A percentile compares a stretch with the other conserved stretches of the same genome.
phyloP scores from a whole-genome alignment of 768 basidiomycete species.

The Suillus weaverae region DNA sequence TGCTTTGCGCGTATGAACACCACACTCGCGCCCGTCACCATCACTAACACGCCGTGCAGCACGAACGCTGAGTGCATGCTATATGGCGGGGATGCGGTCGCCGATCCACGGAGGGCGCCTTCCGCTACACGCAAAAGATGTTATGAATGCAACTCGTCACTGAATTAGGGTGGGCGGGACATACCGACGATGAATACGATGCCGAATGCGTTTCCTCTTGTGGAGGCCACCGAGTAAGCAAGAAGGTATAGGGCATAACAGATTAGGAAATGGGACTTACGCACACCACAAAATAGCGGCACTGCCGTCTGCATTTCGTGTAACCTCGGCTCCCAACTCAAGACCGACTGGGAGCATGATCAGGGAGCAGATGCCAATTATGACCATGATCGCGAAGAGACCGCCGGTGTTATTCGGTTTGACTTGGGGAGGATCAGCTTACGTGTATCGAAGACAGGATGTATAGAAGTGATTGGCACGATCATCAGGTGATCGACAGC shows the following conservation, averaged over 20 bases:
- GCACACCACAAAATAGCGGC: slow-evolving; percentile 75
- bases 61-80: slow-evolving; percentile 73
- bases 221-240: neutral
- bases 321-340: slow-evolving; percentile 79
- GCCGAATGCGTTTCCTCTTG: slow-evolving; percentile 65
- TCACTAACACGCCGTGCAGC: slow-evolving; percentile 57
- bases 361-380: slow-evolving; percentile 66
- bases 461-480: neutral
- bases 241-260: neutral
- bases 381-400: slow-evolving; percentile 64
- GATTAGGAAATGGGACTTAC: slow-evolving; percentile 39
- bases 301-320: slow-evolving; percentile 76
- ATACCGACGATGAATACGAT: slow-evolving; percentile 63
- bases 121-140: slow-evolving; percentile 42
- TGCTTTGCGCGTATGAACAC: slow-evolving; percentile 62
- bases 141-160: slow-evolving; percentile 3
- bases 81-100: slow-evolving; percentile 62
- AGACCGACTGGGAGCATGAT: slow-evolving; percentile 74
- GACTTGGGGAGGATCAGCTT: slow-evolving; percentile 39
- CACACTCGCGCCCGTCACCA: slow-evolving; percentile 39
- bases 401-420: slow-evolving; percentile 58
- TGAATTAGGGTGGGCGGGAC: slow-evolving; percentile 19
- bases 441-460: neutral
- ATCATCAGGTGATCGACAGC: neutral
- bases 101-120: slow-evolving; percentile 64